Evolutionary conservation across 2,329 filamentous ascomycete species (phyloP), one percentile per base, ranked within the genome.

Genomic region (Stylonectria norvegica): DNA sequence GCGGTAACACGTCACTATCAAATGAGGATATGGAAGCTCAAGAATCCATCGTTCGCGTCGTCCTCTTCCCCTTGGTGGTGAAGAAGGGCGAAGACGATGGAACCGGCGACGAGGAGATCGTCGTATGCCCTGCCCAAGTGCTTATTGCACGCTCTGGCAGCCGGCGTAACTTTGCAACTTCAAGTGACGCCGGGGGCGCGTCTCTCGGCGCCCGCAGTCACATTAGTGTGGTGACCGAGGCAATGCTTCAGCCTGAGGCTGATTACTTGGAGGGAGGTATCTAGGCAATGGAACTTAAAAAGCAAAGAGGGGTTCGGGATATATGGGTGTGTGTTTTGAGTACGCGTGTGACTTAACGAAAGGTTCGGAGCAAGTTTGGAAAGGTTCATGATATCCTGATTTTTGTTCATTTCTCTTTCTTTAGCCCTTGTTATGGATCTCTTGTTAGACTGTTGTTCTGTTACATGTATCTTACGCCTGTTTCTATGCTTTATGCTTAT

Each of bases 61-160:
- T 98, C 2, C 78, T 98, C 28, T 98, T 98, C 73, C 94, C 94
- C 8, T 76, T 97, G 2, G 91, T 98, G 14, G 88, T 97, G 56
- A 95, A 95, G 71, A 94, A 93, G 71, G 91, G 90, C 38, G 87
- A 95, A 58, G 91, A 97, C 61, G 72, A 75, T 28, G 93, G 90
- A 17, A 77, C 85, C 38, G 91, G 90, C 39, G 89, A 96, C 39
- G 89, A 96, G 52, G 90, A 97, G 72, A 88, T 95, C 49, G 90
- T 97, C 33, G 89, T 98, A 31, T 95, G 86, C 60, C 91, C 91
- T 8, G 93, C 94, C 5, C 91, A 97, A 65, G 93, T 98, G 23
- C 78, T 97, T 45, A 79, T 96, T 30, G 85, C 85, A 53, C 62
- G 68, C 56, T 63, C 75, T 34, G n/a, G n/a, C n/a, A 62, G 70